Evolutionary conservation across 208 protist genomes (phyloP), one percentile per base, ranked within the genome.

Genomic region (Wallacemonas sp.): DNA sequence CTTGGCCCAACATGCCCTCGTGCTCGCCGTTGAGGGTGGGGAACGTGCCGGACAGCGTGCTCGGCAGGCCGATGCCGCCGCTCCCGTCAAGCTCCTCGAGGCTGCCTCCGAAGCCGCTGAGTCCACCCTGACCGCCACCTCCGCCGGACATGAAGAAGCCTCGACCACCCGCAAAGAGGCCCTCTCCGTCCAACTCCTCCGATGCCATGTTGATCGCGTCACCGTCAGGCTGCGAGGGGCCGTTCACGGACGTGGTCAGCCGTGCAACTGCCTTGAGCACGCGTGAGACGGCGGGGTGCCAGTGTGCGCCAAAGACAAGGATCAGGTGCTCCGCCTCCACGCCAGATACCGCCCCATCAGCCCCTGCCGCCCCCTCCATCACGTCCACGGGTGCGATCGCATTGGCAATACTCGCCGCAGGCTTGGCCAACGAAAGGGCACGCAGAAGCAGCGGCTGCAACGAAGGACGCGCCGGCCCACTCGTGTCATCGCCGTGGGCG

Each of bases 301-400:
- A 93, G 15, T 68, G 72, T 5, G 68, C 73, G 14, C 82, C 80
- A 69, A 93, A 93, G 58, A 80, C 73, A 27, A 90, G 39, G 21
- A 80, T 26, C 9, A 89, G 59, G 51, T 88, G 72, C 2, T 73
- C 80, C 9, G 60, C 60, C 31, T 76, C 72, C 24, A 77, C 60
- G 34, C 62, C 71, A 17, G 49, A 28, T 2, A 46, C 17, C 0
- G 56, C 55, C 19, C 55, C 56, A 17, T 12, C 44, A 49, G 44
- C 15, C 28, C 22, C 28, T 4, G 33, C 51, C 11, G 51, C 28
- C 12, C 6, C 36, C 9, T 41, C 36, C 9, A 41, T 6, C 36
- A 41, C 36, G 14, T 14, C 36, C 9, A 41, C 36, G 14, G 9
- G 36, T 41, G 9, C 36, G 36, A 17, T 41, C 14, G 5, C 66